phyloP scores from a whole-genome alignment of 2,329 filamentous ascomycete species.

The Diaporthe amygdali region DNA sequence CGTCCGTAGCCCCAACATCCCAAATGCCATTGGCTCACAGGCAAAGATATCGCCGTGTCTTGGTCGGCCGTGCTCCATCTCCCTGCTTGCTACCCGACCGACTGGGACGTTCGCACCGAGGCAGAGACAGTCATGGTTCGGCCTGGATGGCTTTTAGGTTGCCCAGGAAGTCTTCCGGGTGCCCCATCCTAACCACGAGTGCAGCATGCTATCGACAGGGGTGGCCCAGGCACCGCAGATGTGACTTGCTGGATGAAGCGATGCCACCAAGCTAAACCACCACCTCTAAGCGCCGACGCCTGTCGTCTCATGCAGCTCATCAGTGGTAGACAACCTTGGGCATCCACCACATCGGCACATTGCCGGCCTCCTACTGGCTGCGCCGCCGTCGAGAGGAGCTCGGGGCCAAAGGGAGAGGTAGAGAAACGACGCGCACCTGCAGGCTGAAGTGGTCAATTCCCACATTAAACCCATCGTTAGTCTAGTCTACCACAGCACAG shows the following conservation, averaged over 20 bases:
- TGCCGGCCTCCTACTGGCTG: constrained; percentile 38
- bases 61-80: constrained; percentile 17
- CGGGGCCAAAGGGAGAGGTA: constrained; percentile 18
- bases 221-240: constrained; percentile 32
- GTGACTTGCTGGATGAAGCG: constrained; percentile 48
- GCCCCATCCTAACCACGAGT: neutral
- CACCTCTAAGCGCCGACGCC: constrained; percentile 62
- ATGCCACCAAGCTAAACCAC: constrained; percentile 36
- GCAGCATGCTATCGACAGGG: constrained; percentile 25
- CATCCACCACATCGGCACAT: constrained; percentile 35
- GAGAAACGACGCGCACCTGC: constrained; percentile 46
- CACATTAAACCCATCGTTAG: constrained; percentile 16
- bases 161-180: neutral
- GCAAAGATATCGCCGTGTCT: constrained; percentile 16
- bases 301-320: constrained; percentile 56
- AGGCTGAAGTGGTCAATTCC: constrained; percentile 33
- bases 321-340: constrained; percentile 32
- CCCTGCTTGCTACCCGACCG: constrained; percentile 20
- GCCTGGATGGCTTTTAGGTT: neutral
- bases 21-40: constrained; percentile 17
- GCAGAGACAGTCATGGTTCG: constrained; percentile 19
- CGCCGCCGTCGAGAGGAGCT: constrained; percentile 26
- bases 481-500: neutral
- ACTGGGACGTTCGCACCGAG: constrained; percentile 20
- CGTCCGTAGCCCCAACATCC: neutral